A percentile compares a stretch with the other conserved stretches of the same genome.
These are phyloP conservation scores for Kwoniella bestiolae DNA, from an alignment of 768 basidiomycete species.

Conservation along the genomic window DNA sequence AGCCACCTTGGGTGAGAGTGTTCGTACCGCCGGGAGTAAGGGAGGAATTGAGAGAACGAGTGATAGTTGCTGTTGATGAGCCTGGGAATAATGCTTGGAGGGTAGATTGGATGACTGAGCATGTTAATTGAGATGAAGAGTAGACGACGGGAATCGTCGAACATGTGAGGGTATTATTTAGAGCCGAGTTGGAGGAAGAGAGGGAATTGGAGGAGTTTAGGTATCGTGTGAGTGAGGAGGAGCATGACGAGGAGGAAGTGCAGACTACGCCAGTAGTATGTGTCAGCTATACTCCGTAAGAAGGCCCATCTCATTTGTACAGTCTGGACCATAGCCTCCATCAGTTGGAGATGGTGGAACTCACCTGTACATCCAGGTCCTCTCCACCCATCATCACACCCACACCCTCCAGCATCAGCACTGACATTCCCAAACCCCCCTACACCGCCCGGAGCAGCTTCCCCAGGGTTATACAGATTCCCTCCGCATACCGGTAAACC, in stretches of 20 bases:
- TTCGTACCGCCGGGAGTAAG: conserved; percentile 63
- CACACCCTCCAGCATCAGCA: conserved; percentile 64
- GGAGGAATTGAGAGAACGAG: conserved; percentile 71
- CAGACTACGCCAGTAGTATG: conserved; percentile 63
- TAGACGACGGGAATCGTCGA: conserved; percentile 72
- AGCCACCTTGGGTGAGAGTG: conserved; percentile 17
- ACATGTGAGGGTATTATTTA: conserved; percentile 74
- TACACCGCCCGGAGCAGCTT: conserved; percentile 63
- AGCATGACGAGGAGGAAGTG: conserved; percentile 69
- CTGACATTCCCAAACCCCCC: conserved; percentile 69
- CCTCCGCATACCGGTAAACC: conserved; percentile 72
- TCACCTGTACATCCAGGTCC: conserved; percentile 61
- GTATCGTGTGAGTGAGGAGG: conserved; percentile 60
- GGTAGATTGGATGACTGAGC: conserved; percentile 80
- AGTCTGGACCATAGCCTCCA: too few species aligned
- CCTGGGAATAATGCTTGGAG: conserved; percentile 75
- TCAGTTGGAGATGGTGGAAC: too few species aligned
- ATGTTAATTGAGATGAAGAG: conserved; percentile 81
- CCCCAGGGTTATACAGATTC: conserved; percentile 66
- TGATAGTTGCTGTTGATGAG: conserved; percentile 74
- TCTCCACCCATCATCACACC: conserved; percentile 74
- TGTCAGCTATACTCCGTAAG: too few species aligned
- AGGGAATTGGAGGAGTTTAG: conserved; percentile 59
- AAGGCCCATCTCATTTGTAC: too few species aligned
- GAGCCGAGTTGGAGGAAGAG: conserved; percentile 18